A percentile compares a stretch with the other conserved stretches of the same genome.
Conservation (phyloP, 2,329 filamentous ascomycete genomes). For the Colletotrichum viniferum region DNA sequence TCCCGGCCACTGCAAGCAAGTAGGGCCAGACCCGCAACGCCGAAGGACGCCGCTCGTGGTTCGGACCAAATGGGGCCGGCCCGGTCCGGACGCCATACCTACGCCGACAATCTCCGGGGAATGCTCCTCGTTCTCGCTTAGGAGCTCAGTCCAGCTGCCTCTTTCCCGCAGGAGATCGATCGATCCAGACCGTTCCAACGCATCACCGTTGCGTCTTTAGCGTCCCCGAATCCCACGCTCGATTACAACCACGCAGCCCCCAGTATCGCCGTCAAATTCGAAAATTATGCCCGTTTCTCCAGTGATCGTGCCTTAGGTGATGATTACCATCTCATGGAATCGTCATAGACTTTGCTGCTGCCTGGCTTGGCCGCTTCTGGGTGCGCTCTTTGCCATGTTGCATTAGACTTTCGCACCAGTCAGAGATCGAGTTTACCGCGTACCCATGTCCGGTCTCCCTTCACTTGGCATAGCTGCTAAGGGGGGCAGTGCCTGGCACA, state of each 20-base stretch:
- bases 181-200: not conserved
- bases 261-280: not conserved
- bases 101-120: not conserved
- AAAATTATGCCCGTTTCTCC: not conserved
- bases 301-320: not conserved
- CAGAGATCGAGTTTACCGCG: not conserved
- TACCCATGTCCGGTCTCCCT: not conserved
- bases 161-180: not conserved
- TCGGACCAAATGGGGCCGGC: not conserved
- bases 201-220: not conserved
- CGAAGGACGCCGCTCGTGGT: not conserved
- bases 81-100: not conserved
- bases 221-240: not conserved
- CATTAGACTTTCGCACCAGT: not conserved
- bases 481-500: not conserved
- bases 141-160: not conserved
- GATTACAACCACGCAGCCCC: not conserved
- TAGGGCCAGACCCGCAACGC: not conserved
- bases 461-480: not conserved
- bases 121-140: not conserved
- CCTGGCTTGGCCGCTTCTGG: not conserved
- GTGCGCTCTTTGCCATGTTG: not conserved
- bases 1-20: not conserved
- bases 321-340: not conserved
- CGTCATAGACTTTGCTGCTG: conserved; percentile 6